Evolutionary conservation across 164 flowering plant genomes (phyloP).

Genomic region (Aristolochia fimbriata): DNA sequence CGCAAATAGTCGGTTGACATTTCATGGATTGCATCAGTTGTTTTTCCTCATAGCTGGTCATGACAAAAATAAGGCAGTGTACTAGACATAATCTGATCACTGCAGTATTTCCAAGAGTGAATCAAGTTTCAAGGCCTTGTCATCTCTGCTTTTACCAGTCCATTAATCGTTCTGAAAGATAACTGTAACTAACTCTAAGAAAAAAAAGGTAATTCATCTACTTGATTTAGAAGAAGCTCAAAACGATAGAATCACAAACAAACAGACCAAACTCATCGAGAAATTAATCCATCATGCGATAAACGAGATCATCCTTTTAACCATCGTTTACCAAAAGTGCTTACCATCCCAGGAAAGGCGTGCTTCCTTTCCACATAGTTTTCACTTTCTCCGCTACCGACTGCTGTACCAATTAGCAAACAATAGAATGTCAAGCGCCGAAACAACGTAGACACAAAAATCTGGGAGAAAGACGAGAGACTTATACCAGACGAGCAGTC

Average conservation of each 20-base stretch:
- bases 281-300: no score
- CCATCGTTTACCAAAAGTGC: no score
- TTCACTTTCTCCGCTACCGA: constrained; percentile 25
- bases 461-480: constrained; percentile 3
- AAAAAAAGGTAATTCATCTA: no score
- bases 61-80: constrained; percentile 1
- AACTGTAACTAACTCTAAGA: no score
- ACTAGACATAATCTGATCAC: no score
- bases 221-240: not conserved
- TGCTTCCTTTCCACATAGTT: constrained; percentile 63
- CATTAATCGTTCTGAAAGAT: no score
- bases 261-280: no score
- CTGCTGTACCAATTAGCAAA: constrained; percentile 21
- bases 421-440: constrained; percentile 4
- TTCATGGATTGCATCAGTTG: not conserved
- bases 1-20: no score
- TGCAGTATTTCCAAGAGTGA: no score
- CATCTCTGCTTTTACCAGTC: no score
- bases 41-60: not conserved
- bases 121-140: no score
- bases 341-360: constrained; percentile 75
- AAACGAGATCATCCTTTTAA: no score
- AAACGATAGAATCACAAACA: not conserved
- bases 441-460: not conserved
- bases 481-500: constrained; percentile 27